Percentiles rank a stretch among this genome's conserved stretches.
phyloP scores from a whole-genome alignment of 768 basidiomycete genomes.

The Boletus tomentosulus region DNA sequence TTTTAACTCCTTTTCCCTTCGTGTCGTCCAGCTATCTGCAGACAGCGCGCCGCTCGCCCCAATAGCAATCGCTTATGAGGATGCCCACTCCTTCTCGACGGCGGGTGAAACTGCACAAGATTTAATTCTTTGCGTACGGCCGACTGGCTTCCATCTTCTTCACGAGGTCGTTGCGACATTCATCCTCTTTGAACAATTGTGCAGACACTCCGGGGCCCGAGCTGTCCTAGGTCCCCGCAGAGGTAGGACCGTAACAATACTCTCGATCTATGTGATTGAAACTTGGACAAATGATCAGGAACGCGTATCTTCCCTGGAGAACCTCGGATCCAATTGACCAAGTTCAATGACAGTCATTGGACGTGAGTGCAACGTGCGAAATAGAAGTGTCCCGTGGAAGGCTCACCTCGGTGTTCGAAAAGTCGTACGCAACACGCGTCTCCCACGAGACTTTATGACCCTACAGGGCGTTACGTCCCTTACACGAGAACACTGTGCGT shows the following conservation, averaged over 20 bases:
- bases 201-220: no score
- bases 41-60: not conserved
- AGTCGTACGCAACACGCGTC: not conserved
- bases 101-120: not conserved
- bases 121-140: constrained; percentile 9
- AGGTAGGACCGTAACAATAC: not conserved
- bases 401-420: not conserved
- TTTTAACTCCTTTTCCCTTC: no score
- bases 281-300: not conserved
- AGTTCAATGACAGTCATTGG: not conserved
- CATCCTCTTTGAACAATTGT: constrained; percentile 8
- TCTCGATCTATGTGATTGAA: not conserved
- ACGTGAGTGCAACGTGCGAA: not conserved
- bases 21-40: constrained; percentile 2
- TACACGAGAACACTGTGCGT: constrained; percentile 3
- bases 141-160: constrained; percentile 18
- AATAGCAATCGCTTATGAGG: constrained; percentile 9
- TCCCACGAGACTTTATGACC: not conserved
- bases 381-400: not conserved
- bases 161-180: constrained; percentile 16
- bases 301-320: not conserved
- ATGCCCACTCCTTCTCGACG: not conserved
- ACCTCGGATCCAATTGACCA: not conserved
- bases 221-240: not conserved
- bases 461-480: not conserved